Percentiles rank a stretch among this genome's conserved stretches.
Evolutionary conservation across 768 basidiomycete species (phyloP).

Genomic region (Rhodotorula graminis): DNA sequence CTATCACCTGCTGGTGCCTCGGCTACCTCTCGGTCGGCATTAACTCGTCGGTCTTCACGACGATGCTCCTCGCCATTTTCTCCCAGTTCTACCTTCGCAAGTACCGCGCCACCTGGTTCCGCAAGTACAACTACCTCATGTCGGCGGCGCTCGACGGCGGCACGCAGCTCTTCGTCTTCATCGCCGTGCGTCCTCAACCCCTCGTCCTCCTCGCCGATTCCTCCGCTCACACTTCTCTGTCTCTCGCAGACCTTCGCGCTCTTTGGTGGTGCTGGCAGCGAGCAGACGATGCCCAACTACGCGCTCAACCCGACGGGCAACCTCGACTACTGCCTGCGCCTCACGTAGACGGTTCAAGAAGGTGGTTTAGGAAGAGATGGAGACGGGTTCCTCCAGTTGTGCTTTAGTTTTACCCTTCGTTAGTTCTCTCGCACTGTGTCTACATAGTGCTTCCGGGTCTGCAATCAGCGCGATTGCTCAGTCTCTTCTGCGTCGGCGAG

Average conservation of each 20-base stretch:
- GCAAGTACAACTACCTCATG: conserved; percentile 47
- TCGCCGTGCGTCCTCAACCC: neutral
- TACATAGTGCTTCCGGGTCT: too few species aligned
- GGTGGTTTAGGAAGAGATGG: neutral
- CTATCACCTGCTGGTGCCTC: conserved; percentile 47
- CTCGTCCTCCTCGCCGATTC: conserved; percentile 53
- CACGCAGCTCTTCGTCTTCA: conserved; percentile 42
- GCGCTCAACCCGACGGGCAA: neutral
- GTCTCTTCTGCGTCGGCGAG: too few species aligned
- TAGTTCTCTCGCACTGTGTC: too few species aligned
- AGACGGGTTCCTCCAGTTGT: neutral
- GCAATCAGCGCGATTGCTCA: too few species aligned
- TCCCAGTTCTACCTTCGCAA: conserved; percentile 58
- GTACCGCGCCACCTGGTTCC: conserved; percentile 63
- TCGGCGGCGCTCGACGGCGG: conserved; percentile 65
- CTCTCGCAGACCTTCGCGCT: conserved; percentile 56
- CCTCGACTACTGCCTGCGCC: neutral
- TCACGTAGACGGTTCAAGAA: neutral
- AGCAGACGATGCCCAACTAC: conserved; percentile 34
- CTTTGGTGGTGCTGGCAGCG: conserved; percentile 50
- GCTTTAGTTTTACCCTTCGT: too few species aligned
- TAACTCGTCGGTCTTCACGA: conserved; percentile 55
- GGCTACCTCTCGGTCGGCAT: conserved; percentile 57
- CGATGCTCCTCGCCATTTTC: conserved; percentile 55
- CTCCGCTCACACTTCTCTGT: neutral